phyloP scores from a whole-genome alignment of 2,329 filamentous ascomycete species.

The Zymoseptoria pseudotritici region DNA sequence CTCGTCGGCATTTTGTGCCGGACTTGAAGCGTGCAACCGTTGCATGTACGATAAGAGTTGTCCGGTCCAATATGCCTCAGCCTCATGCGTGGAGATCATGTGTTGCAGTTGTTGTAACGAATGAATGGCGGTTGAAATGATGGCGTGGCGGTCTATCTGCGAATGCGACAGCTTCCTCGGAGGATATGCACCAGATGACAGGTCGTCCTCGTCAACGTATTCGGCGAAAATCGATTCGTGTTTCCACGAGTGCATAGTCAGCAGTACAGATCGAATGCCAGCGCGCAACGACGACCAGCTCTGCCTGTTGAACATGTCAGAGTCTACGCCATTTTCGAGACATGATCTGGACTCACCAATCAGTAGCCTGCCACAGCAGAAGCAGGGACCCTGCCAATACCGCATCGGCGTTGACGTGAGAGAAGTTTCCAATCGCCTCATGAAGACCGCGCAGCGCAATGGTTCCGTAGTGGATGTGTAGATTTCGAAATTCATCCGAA shows the following conservation, averaged over 20 bases:
- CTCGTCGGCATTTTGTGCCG: slow-evolving; percentile 56
- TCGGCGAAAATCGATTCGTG: slow-evolving; percentile 80
- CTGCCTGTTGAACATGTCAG: slow-evolving; percentile 50
- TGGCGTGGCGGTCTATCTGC: slow-evolving; percentile 16
- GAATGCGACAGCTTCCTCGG: slow-evolving; percentile 14
- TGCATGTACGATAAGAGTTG: slow-evolving; percentile 43
- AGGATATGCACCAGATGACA: slow-evolving; percentile 17
- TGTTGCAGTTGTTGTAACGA: slow-evolving; percentile 38
- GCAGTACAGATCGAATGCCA: slow-evolving; percentile 81
- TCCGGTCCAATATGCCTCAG: slow-evolving; percentile 43
- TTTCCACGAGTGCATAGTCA: slow-evolving; percentile 82
- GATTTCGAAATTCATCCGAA: slow-evolving; percentile 75
- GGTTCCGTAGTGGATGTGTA: slow-evolving; percentile 83
- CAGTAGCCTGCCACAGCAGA: slow-evolving; percentile 90
- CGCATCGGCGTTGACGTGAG: slow-evolving; percentile 78
- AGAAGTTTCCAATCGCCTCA: slow-evolving; percentile 78
- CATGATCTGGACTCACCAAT: slow-evolving; percentile 62
- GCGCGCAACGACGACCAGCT: slow-evolving; percentile 91
- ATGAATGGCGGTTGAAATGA: slow-evolving; percentile 35
- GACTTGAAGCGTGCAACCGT: slow-evolving; percentile 34
- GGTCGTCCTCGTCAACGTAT: slow-evolving; percentile 67
- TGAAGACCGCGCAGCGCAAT: slow-evolving; percentile 81
- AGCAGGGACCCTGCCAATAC: slow-evolving; percentile 86
- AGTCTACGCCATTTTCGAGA: not conserved
- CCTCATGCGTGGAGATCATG: slow-evolving; percentile 37